A percentile compares a stretch with the other conserved stretches of the same genome.
These are phyloP conservation scores for Asterophora lycoperdoides DNA, from an alignment of 768 basidiomycete species.

Conservation along the genomic window DNA sequence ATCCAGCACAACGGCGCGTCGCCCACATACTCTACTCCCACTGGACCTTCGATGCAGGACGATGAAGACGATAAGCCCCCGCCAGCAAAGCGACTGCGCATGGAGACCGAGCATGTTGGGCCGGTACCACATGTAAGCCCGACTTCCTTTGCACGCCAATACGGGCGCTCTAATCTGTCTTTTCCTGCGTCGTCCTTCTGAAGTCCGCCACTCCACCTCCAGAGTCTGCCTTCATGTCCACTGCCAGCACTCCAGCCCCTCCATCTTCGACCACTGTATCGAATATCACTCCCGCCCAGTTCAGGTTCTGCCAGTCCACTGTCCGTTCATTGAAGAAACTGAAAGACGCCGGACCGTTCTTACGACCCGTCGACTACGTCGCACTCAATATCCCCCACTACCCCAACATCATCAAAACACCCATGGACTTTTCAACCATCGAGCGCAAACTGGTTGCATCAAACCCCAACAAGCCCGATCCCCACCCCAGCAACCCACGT, in stretches of 20 bases:
- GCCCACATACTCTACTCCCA: conserved; percentile 30
- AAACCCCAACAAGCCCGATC: conserved; percentile 73
- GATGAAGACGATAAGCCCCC: conserved; percentile 64
- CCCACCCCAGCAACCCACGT: conserved; percentile 65
- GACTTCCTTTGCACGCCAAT: conserved; percentile 41
- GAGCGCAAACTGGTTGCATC: conserved; percentile 83
- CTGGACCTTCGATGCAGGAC: conserved; percentile 29
- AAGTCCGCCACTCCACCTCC: conserved; percentile 79
- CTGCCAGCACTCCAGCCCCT: conserved; percentile 35
- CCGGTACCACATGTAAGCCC: conserved; percentile 70
- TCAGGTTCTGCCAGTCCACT: conserved; percentile 73
- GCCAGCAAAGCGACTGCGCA: conserved; percentile 80
- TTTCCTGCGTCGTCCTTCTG: conserved; percentile 29
- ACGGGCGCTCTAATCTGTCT: conserved; percentile 49
- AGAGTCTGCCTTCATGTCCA: conserved; percentile 41
- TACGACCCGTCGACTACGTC: conserved; percentile 84
- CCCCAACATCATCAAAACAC: conserved; percentile 75
- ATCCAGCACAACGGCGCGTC: conserved; percentile 33
- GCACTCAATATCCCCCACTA: conserved; percentile 87
- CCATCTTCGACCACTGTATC: conserved; percentile 25
- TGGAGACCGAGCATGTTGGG: conserved; percentile 71
- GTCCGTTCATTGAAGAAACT: conserved; percentile 81
- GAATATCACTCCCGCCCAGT: conserved; percentile 64
- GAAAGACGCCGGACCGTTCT: conserved; percentile 80
- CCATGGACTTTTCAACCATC: conserved; percentile 93